Evolutionary conservation across 169 alveolate genomes (phyloP), one percentile per base, ranked within the genome.

Genomic region (Haemoproteus tartakovskyi): DNA sequence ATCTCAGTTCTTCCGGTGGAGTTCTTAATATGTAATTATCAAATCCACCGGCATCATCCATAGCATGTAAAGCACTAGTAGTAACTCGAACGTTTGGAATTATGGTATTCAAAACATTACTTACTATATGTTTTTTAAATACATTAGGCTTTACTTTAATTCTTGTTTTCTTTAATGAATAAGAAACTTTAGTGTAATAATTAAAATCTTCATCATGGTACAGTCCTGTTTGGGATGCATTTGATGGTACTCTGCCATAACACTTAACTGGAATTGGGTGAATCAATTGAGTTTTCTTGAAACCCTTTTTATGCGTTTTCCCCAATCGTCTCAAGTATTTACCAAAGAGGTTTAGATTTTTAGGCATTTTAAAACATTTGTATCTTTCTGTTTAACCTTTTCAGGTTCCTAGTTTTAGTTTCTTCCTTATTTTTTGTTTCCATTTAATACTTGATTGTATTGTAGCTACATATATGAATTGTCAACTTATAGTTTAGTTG

Each of bases 231-330:
- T 90, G 95, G 27, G 95, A 89, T 12, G 96, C 91, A n/a, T 93
- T 93, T 8, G 94, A 87, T 14, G 96, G 96, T 16, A 80, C 88
- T 41, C 96, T 60, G 14, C 94, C 96, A 78, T 92, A 92, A 11
- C 95, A 94, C 79, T 92, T 92, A 19, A 90, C 96, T 50, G 96
- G 96, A n/a, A 92, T 86, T 29, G 95, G 95, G 24, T 88, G 91
- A 54, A 87, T 83, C 61, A 92, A 57, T 38, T 89, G 93, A 80
- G 82, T 79, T 78, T 88, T 89, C 70, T 92, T 92, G 85, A 88
- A 92, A 40, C 91, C 93, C 62, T 86, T 85, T 54, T 88, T 78
- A 38, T 59, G 78, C 37, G 47, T 45, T 38, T 61, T 81, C 81
- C 93, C 93, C 41, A 86, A 80, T 38, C 88, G 79, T 61, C 93